Percentiles rank a stretch among this genome's conserved stretches.
These are phyloP conservation scores for Dryadomyces quercivorus DNA, from an alignment of 2,329 filamentous ascomycete species.

Conservation along the genomic window DNA sequence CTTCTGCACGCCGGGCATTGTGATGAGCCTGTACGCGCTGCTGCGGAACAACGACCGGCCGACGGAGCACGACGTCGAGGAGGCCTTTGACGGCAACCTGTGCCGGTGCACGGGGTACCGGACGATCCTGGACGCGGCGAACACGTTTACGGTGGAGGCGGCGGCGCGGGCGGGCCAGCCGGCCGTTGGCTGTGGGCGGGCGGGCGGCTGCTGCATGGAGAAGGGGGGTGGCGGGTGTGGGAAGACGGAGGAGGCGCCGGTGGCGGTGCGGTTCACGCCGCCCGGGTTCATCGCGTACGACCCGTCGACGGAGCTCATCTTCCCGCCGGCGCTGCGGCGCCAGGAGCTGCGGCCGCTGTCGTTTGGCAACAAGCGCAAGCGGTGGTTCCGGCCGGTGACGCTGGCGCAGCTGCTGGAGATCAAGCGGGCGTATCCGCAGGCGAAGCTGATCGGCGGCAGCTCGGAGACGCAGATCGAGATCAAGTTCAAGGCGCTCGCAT, in stretches of 20 bases:
- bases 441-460: constrained; percentile 91
- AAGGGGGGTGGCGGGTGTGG: constrained; percentile 34
- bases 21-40: constrained; percentile 93
- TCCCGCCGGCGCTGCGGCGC: constrained; percentile 74
- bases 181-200: constrained; percentile 19
- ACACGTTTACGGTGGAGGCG: constrained; percentile 59
- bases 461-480: constrained; percentile 97
- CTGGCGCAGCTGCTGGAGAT: constrained; percentile 82
- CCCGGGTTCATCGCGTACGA: constrained; percentile 92
- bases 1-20: constrained; percentile 95
- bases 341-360: constrained; percentile 70
- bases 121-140: constrained; percentile 86
- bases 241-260: no score
- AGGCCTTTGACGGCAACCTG: constrained; percentile 93
- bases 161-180: constrained; percentile 30
- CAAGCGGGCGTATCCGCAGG: constrained; percentile 70
- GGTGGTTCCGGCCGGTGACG: constrained; percentile 84
- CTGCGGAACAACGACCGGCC: constrained; percentile 73
- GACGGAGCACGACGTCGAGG: constrained; percentile 74
- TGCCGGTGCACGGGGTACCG: constrained; percentile 94
- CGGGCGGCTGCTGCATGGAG: constrained; percentile 61
- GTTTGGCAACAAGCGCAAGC: constrained; percentile 90
- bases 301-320: constrained; percentile 88
- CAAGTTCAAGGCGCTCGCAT: constrained; percentile 92
- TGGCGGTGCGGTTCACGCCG: constrained; percentile 57